phyloP scores from a whole-genome alignment of 805 yeast species.

The Saccharomyces paradoxus region DNA sequence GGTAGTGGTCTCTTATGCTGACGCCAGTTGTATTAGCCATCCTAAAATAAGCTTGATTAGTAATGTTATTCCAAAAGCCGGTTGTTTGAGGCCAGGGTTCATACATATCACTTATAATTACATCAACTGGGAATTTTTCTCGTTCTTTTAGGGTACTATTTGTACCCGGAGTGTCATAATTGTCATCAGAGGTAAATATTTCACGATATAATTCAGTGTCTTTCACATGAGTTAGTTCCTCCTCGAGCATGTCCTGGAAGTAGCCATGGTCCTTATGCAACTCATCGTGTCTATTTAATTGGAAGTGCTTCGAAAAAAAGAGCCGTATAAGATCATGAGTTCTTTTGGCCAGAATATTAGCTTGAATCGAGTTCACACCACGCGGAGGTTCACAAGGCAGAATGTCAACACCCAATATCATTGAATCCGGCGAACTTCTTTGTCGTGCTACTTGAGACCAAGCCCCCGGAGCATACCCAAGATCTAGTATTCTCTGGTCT shows the following conservation, averaged over 20 bases:
- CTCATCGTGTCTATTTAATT: conserved; percentile 29
- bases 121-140: conserved; percentile 43
- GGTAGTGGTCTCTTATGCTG: conserved; percentile 68
- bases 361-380: conserved; percentile 78
- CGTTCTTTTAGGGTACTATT: conserved; percentile 3
- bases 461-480: conserved; percentile 92
- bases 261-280: conserved; percentile 26
- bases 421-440: conserved; percentile 41
- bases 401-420: conserved; percentile 74
- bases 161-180: background rate
- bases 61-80: conserved; percentile 52
- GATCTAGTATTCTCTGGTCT: conserved; percentile 62
- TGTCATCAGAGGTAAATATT: conserved; percentile 16
- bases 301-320: conserved; percentile 35
- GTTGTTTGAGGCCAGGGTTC: conserved; percentile 48
- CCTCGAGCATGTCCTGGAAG: conserved; percentile 14
- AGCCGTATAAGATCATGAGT: conserved; percentile 52
- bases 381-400: conserved; percentile 69
- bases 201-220: conserved; percentile 27
- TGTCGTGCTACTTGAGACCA: conserved; percentile 82
- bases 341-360: conserved; percentile 63
- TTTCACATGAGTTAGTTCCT: conserved; percentile 11
- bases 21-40: conserved; percentile 88
- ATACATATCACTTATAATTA: conserved; percentile 77
- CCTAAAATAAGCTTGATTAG: conserved; percentile 80